Base-by-base conservation (phyloP, 805 yeast species). In the Ogataea philodendri region DNA sequence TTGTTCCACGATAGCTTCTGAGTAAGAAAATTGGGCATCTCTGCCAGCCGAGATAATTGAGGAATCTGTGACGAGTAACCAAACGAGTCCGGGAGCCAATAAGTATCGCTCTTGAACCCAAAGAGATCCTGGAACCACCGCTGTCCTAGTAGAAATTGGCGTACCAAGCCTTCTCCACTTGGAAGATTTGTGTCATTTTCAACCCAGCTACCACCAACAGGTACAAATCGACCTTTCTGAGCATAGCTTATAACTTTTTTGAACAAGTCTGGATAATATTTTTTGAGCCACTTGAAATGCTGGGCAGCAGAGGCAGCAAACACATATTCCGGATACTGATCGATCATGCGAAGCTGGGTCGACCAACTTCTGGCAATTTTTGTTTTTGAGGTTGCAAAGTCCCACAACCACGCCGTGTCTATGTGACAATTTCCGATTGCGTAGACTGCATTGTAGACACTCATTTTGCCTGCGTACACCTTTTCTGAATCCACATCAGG, bases 341-440 rank as follows among this genome's bases (percentile, higher is more conserved):
- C 90, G 53, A 93, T 76, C 30, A 93, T 62, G 36, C 86, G 81
- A 33, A 90, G 66, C 64, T 90, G 98, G 7, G 96, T 78, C 0
- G 96, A 81, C 97, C 97, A 90, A 5, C 96, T 86, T 46, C 98
- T 73, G 3, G 89, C 96, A 37, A 90, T 77, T 56, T 90, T 90
- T 34, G 97, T 75, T 50, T 84, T 81, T 1, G 97, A 87, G 58
- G 93, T 97, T 3, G 95, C 97, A 67, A 83, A 90, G n/a, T 97
- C 97, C 98, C 98, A 90, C 40, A 88, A 69, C 98, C 98, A 90
- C 10, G 97, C 97, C 11, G 97, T 90, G 55, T 90, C 98, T 49
- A 89, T 89, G 59, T 89, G 97, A 59, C 97, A 93, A 58, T 93
- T 85, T 26, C 98, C 98, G 46, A 93, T 72, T 7, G 85, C 95